These are phyloP conservation scores for Syzygium aqueum DNA, from an alignment of 345 rosid genomes.

Conservation along the genomic window DNA sequence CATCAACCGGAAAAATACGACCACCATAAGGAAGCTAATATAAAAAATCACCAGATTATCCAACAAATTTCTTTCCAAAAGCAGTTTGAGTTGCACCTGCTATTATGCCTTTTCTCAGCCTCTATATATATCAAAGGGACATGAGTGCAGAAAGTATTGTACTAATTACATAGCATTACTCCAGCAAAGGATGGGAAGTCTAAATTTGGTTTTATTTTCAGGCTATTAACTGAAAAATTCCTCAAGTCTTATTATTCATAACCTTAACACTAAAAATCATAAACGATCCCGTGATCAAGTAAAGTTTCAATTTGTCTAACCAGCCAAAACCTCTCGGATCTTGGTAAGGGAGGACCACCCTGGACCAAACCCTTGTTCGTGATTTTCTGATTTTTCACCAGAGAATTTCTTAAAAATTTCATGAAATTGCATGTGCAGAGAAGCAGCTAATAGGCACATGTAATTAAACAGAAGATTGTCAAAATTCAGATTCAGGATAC, in stretches of 20 bases:
- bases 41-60: neutral
- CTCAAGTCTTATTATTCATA: neutral
- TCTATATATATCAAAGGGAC: neutral
- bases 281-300: neutral
- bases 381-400: neutral
- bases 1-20: neutral
- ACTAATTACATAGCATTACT: neutral
- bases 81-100: neutral
- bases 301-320: neutral
- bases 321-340: neutral
- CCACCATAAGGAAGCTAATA: neutral
- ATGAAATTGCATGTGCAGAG: neutral
- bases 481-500: neutral
- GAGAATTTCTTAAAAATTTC: neutral
- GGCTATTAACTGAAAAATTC: neutral
- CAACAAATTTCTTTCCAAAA: neutral
- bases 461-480: neutral
- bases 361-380: neutral
- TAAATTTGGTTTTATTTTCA: neutral
- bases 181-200: neutral
- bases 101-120: neutral
- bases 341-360: neutral
- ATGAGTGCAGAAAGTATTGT: neutral
- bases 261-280: neutral
- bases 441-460: neutral